Evolutionary conservation across 139 green algal genomes (phyloP), one percentile per base, ranked within the genome.

Genomic region (Chlamydomonas sp.): DNA sequence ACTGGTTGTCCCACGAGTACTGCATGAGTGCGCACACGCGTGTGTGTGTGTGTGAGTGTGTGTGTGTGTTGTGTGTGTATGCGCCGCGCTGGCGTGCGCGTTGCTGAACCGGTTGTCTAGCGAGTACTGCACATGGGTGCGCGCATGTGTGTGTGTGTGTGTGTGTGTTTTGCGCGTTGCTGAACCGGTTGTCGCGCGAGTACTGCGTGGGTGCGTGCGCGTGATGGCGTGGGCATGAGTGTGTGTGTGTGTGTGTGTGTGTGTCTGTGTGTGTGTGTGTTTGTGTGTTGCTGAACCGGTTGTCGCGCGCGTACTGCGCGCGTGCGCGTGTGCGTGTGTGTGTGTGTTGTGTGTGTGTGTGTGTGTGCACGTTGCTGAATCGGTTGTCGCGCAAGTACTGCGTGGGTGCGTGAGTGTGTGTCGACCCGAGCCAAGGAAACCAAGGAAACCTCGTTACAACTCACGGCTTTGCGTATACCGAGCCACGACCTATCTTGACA

Each of bases 111-210:
- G 47, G 30, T 72, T 62, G 3, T 62, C 30, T 6, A 38, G 36
- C n/a, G 37, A 10, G 43, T 59, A 58, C 37, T 57, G n/a, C n/a
- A n/a, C 31, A 8, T 66, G 29, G 16, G 58, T 39, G 31, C 10
- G 20, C 20, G 58, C 10, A 38, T 47, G 58, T 66, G 20, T 66
- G 31, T 66, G 58, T 37, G 58, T 66, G 10, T 66, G 31, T 66
- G 20, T 39, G 31, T 66, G 5, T 37, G 58, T 66, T 22, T 66
- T 13, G 29, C 5, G 5, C n/a, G 13, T 37, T 38, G 3, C 3
- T 72, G 28, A 31, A 65, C 31, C 29, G 47, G 30, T 72, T 62
- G 3, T 62, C 30, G 3, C 36, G 36, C n/a, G 37, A 10, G 43
- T 59, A 58, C 37, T 57, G n/a, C n/a, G 4, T 66, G 29, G 16